Conservation (phyloP, 208 protist species). For the Entamoeba invadens region DNA sequence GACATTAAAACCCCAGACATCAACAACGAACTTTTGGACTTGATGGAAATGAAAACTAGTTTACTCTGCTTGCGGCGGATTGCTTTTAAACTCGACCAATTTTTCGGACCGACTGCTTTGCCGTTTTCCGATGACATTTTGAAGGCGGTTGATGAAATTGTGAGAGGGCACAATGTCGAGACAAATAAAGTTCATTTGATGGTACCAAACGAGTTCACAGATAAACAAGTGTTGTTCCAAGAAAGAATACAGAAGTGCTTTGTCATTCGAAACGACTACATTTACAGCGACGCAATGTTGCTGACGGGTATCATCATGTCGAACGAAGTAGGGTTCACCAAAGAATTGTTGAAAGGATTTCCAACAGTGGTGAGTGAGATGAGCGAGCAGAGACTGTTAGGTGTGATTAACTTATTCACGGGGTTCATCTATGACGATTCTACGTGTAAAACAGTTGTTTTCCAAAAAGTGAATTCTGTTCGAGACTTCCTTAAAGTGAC, state of each 20-base stretch:
- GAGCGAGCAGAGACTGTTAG: background rate
- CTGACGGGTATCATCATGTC: background rate
- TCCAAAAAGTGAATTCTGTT: background rate
- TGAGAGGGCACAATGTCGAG: background rate
- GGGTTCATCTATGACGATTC: background rate
- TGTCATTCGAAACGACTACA: background rate
- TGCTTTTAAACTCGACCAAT: background rate
- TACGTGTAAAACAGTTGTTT: background rate
- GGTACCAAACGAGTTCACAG: background rate
- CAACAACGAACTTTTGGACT: background rate
- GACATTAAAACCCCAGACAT: background rate
- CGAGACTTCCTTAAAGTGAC: background rate
- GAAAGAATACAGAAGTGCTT: background rate
- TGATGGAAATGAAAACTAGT: background rate
- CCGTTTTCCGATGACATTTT: background rate
- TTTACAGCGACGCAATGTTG: background rate
- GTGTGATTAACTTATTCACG: background rate
- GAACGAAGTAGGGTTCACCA: background rate
- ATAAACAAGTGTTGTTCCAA: background rate
- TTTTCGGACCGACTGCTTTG: background rate
- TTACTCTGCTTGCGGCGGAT: background rate
- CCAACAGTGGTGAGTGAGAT: background rate
- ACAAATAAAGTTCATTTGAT: background rate
- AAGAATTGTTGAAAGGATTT: background rate
- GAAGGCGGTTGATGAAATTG: background rate